Percentiles rank a stretch among this genome's conserved stretches.
These are phyloP conservation scores for Chlorella sp. DNA, from an alignment of 139 green algal genomes.

Conservation along the genomic window DNA sequence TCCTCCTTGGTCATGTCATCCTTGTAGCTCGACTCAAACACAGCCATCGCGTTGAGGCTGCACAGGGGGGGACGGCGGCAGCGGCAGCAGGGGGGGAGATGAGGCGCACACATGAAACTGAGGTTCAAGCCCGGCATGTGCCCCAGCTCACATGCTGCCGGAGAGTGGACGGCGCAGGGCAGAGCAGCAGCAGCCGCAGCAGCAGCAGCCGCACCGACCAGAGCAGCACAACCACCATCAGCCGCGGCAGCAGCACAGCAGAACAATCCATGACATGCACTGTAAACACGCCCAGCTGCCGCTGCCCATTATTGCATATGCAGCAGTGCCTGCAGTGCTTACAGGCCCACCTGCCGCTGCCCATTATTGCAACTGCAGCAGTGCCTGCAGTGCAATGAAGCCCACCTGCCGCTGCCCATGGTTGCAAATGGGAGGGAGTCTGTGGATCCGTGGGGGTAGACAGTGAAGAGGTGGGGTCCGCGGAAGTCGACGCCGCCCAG, in stretches of 20 bases:
- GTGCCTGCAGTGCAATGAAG: too few relatives aligned
- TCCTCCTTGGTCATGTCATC: slow-evolving; percentile 91
- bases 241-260: too few relatives aligned
- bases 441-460: slow-evolving; percentile 98
- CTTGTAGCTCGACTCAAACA: slow-evolving; percentile 97
- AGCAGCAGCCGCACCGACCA: too few relatives aligned
- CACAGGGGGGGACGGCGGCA: not conserved
- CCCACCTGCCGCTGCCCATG: slow-evolving; percentile 90
- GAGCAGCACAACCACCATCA: too few relatives aligned
- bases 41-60: slow-evolving; percentile 96
- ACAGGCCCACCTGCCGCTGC: slow-evolving; percentile 71
- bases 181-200: not conserved
- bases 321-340: too few relatives aligned
- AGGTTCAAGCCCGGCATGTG: not conserved
- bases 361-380: slow-evolving; percentile 92
- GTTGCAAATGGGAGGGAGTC: slow-evolving; percentile 95
- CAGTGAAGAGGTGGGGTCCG: slow-evolving; percentile 96
- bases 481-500: slow-evolving; percentile 94
- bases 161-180: not conserved
- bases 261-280: too few relatives aligned
- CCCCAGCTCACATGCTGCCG: not conserved
- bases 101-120: not conserved
- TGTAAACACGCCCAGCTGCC: too few relatives aligned
- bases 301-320: too few relatives aligned
- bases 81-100: not conserved